Percentiles rank a stretch among this genome's conserved stretches.
Evolutionary conservation across 768 basidiomycete genomes (phyloP).

Genomic region (Boletus subcaerulescens): DNA sequence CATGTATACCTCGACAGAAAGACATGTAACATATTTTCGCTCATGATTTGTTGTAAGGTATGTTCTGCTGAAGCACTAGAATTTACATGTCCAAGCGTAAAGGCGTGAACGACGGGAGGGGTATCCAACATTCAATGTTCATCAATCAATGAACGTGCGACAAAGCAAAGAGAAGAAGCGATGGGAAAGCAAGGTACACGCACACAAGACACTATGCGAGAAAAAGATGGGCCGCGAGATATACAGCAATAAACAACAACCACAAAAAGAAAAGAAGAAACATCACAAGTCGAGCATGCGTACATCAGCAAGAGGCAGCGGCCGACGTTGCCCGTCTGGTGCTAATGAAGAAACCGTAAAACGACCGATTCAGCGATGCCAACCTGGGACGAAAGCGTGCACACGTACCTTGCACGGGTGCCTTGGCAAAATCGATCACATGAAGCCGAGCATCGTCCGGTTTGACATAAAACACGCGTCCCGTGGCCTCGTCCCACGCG

Average conservation of each 20-base stretch:
- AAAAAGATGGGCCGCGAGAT: neutral
- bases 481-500: slow-evolving; percentile 65
- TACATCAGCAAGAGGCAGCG: slow-evolving; percentile 26
- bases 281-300: slow-evolving; percentile 32
- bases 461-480: slow-evolving; percentile 53
- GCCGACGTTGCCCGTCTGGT: slow-evolving; percentile 32
- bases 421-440: slow-evolving; percentile 48
- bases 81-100: slow-evolving; percentile 12
- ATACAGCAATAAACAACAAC: neutral
- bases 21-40: slow-evolving; percentile 24
- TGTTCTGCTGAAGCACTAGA: slow-evolving; percentile 9
- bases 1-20: slow-evolving; percentile 23
- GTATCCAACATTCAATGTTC: neutral
- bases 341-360: slow-evolving; percentile 27
- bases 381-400: neutral
- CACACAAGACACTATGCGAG: neutral
- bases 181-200: too few species aligned
- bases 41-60: slow-evolving; percentile 17
- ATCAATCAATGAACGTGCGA: too few species aligned
- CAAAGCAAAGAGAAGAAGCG: too few species aligned
- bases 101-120: neutral
- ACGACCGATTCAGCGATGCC: neutral
- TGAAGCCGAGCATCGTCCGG: slow-evolving; percentile 39
- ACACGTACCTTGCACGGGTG: slow-evolving; percentile 32
- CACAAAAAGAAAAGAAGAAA: neutral